These are phyloP conservation scores for Chrysochromulina tobinii DNA, from an alignment of 78 protist species.

Conservation along the genomic window DNA sequence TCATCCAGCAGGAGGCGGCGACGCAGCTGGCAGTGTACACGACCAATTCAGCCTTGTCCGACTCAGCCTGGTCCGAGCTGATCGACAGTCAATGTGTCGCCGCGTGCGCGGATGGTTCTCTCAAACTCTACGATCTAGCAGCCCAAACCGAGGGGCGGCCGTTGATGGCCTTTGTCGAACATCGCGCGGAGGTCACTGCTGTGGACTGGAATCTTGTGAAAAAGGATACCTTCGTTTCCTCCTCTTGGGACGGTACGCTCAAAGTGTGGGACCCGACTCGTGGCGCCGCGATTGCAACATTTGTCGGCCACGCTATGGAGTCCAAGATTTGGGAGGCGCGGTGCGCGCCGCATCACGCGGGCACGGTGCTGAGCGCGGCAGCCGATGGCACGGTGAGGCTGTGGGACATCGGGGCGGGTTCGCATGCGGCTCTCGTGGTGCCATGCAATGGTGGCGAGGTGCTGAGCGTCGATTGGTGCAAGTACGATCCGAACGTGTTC, in stretches of 20 bases:
- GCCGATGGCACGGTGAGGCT: constrained; percentile 73
- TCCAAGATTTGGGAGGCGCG: no score
- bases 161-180: constrained; percentile 54
- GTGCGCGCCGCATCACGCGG: constrained; percentile 36
- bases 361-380: constrained; percentile 65
- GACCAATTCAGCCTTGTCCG: constrained; percentile 76
- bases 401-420: constrained; percentile 54
- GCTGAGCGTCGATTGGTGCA: constrained; percentile 36
- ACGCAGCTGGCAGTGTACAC: no score
- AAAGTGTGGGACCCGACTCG: constrained; percentile 56
- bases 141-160: neutral
- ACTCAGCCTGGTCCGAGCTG: constrained; percentile 76
- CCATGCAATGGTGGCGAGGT: neutral
- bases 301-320: no score
- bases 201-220: constrained; percentile 71
- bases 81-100: constrained; percentile 64
- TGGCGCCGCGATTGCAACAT: neutral
- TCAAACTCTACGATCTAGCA: constrained; percentile 68
- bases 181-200: constrained; percentile 69
- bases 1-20: constrained; percentile 41
- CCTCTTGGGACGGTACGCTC: constrained; percentile 70
- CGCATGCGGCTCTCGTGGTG: no score
- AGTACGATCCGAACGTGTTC: constrained; percentile 67
- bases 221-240: constrained; percentile 60
- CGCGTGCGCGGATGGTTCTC: constrained; percentile 77